Percentiles rank a stretch among this genome's conserved stretches.
Conservation (phyloP, 1,284 basidiomycete genomes). For the Puccinia horiana region DNA sequence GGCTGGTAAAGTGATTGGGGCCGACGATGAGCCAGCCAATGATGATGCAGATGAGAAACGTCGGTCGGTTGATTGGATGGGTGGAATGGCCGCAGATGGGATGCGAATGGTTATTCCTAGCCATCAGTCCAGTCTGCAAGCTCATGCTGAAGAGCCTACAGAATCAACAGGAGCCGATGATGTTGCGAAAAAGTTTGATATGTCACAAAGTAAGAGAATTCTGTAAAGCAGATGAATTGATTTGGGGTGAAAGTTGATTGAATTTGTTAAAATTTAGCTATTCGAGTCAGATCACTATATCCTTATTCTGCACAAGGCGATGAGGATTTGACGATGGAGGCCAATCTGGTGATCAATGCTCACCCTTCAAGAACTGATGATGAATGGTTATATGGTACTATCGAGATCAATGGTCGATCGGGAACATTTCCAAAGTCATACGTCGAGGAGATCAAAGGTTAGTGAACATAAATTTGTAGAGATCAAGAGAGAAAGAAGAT, state of each 20-base stretch:
- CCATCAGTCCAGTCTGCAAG: conserved; percentile 63
- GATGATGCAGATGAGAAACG: conserved; percentile 58
- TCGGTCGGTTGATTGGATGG: conserved; percentile 89
- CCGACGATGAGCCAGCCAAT: conserved; percentile 64
- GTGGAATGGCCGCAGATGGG: conserved; percentile 76
- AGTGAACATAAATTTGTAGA: conserved; percentile 55
- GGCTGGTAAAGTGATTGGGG: conserved; percentile 74
- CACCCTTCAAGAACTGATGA: conserved; percentile 74
- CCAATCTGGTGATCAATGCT: conserved; percentile 76
- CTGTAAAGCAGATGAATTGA: conserved; percentile 9
- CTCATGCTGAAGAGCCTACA: conserved; percentile 66
- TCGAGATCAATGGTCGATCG: conserved; percentile 68
- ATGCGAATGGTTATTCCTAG: conserved; percentile 47
- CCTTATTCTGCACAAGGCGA: conserved; percentile 78
- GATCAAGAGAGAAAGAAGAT: not conserved
- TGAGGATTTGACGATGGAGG: conserved; percentile 81
- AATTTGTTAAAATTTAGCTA: conserved; percentile 67
- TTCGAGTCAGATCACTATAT: conserved; percentile 66
- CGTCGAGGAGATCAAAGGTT: conserved; percentile 72
- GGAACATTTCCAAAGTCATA: conserved; percentile 93
- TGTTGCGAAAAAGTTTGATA: conserved; percentile 76
- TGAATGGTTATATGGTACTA: conserved; percentile 88
- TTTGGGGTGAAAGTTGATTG: conserved; percentile 53
- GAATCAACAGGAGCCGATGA: conserved; percentile 62
- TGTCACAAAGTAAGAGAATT: conserved; percentile 61